Evolutionary conservation across 2,329 filamentous ascomycete species (phyloP).

Genomic region (Microcera coccophila): DNA sequence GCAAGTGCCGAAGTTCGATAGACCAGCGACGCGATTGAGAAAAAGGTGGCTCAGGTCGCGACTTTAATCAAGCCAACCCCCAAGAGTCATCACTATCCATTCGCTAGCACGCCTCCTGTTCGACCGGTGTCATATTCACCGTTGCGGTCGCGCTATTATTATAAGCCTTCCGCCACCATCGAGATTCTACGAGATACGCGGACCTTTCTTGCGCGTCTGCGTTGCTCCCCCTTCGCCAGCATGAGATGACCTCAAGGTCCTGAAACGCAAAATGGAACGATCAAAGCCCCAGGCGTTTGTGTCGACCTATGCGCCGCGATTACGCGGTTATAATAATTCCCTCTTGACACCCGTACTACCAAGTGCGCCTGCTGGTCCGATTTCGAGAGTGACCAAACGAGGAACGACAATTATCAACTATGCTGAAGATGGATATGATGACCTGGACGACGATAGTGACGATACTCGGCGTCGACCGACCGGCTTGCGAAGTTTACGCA

Average conservation of each 20-base stretch:
- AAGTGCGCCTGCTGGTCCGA: constrained; percentile 59
- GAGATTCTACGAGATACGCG: constrained; percentile 8
- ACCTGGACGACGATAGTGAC: constrained; percentile 68
- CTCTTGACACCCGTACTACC: constrained; percentile 81
- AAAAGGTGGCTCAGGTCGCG: constrained; percentile 27
- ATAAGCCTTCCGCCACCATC: constrained; percentile 1
- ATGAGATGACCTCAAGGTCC: constrained; percentile 29
- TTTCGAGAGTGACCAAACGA: constrained; percentile 87
- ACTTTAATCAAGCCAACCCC: constrained; percentile 26
- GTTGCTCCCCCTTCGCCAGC: constrained; percentile 23
- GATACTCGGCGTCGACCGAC: constrained; percentile 75
- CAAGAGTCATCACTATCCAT: constrained; percentile 21
- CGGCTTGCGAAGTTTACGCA: constrained; percentile 75
- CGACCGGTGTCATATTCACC: not conserved
- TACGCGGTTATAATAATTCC: constrained; percentile 88
- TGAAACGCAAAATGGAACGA: constrained; percentile 44
- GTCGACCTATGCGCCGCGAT: constrained; percentile 84
- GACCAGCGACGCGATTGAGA: constrained; percentile 30
- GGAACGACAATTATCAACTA: constrained; percentile 97
- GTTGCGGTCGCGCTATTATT: constrained; percentile 5
- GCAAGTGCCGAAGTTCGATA: constrained; percentile 20
- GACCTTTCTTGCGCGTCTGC: constrained; percentile 19
- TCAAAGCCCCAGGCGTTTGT: constrained; percentile 76
- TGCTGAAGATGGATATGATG: constrained; percentile 91
- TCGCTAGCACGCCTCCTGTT: constrained; percentile 2